Percentiles rank a stretch among this genome's conserved stretches.
These are phyloP conservation scores for Tulasnella sp. DNA, from an alignment of 768 basidiomycete species.

Conservation along the genomic window DNA sequence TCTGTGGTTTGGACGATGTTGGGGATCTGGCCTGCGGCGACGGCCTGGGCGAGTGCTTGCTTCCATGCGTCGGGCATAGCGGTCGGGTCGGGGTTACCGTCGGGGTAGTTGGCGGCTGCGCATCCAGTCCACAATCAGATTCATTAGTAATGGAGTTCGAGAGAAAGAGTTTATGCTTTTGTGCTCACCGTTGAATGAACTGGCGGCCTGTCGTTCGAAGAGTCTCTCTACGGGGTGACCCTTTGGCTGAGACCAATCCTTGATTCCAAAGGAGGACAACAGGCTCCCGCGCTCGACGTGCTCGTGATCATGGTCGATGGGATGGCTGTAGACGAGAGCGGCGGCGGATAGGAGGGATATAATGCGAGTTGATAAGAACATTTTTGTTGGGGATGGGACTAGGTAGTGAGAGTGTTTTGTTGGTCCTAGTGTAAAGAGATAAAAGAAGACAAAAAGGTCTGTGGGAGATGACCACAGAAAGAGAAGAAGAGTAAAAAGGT, in stretches of 20 bases:
- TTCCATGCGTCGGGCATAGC: slow-evolving; percentile 58
- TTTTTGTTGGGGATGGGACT: neutral
- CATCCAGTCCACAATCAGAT: neutral
- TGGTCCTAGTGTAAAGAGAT: neutral
- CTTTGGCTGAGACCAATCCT: neutral
- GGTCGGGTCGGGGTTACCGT: slow-evolving; percentile 32
- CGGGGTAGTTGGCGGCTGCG: neutral
- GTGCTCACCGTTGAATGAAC: neutral
- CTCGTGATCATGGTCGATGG: slow-evolving; percentile 18
- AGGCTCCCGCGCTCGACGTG: slow-evolving; percentile 19
- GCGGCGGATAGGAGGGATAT: neutral
- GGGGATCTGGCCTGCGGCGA: slow-evolving; percentile 61
- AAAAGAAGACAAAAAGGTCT: no score
- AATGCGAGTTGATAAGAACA: neutral
- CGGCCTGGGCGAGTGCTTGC: slow-evolving; percentile 55
- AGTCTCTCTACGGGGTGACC: neutral
- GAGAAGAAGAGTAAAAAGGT: neutral
- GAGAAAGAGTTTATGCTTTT: neutral
- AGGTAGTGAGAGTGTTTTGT: neutral
- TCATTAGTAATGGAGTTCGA: neutral
- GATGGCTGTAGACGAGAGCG: slow-evolving; percentile 13
- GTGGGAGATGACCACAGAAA: neutral
- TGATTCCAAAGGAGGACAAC: neutral
- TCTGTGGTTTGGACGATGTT: slow-evolving; percentile 38
- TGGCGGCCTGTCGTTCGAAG: neutral